Evolutionary conservation across 345 rosid species (phyloP).

Genomic region (Pugionium dolabratum): DNA sequence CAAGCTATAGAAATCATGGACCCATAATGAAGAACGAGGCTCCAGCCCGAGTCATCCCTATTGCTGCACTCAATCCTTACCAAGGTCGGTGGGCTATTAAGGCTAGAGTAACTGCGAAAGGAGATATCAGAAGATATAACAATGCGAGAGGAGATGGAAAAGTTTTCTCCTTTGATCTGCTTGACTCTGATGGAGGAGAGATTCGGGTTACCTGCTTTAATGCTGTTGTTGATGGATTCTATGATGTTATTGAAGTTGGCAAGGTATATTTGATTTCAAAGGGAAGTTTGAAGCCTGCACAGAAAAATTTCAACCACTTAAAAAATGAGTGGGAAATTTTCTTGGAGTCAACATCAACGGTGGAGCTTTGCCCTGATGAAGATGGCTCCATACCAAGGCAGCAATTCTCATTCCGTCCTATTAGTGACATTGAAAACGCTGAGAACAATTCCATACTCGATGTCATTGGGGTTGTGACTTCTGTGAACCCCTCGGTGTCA

Average conservation of each 20-base stretch:
- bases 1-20: slow-evolving; percentile 71
- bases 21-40: slow-evolving; percentile 89
- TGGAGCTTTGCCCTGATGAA: slow-evolving; percentile 75
- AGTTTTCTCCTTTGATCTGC: slow-evolving; percentile 88
- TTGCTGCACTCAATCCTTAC: slow-evolving; percentile 84
- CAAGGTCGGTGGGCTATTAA: slow-evolving; percentile 94
- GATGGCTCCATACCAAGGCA: slow-evolving; percentile 84
- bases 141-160: slow-evolving; percentile 93
- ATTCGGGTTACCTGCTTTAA: slow-evolving; percentile 89
- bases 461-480: slow-evolving; percentile 69
- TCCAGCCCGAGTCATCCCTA: slow-evolving; percentile 75
- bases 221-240: slow-evolving; percentile 78
- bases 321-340: slow-evolving; percentile 91
- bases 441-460: slow-evolving; percentile 78
- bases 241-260: slow-evolving; percentile 74
- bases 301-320: slow-evolving; percentile 84
- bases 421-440: slow-evolving; percentile 73
- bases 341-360: slow-evolving; percentile 75
- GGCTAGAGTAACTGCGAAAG: slow-evolving; percentile 91
- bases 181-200: slow-evolving; percentile 91
- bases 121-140: slow-evolving; percentile 83
- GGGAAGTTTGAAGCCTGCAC: slow-evolving; percentile 86
- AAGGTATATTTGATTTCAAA: slow-evolving; percentile 80
- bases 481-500: slow-evolving; percentile 78
- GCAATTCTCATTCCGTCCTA: slow-evolving; percentile 81